Conservation (phyloP, 2,329 filamentous ascomycete genomes). For the Aspergillus ibericus region DNA sequence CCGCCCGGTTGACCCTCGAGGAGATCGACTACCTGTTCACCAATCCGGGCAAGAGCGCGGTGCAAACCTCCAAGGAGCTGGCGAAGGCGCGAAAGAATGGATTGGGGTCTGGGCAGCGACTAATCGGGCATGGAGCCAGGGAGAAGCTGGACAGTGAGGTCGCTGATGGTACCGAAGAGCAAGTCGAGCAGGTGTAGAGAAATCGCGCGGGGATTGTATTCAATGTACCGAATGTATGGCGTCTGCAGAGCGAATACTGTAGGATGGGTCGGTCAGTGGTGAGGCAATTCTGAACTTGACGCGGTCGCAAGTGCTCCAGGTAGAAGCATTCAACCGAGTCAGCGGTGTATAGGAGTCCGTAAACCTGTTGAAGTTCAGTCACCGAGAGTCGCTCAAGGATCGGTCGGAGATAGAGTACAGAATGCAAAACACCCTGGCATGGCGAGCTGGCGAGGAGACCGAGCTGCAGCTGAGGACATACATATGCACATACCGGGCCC, state of each 20-base stretch:
- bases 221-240: background rate
- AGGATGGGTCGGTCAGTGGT: background rate
- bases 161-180: conserved; percentile 11
- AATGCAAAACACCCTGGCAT: background rate
- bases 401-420: background rate
- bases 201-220: background rate
- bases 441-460: background rate
- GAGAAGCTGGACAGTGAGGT: conserved; percentile 1
- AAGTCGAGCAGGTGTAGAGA: conserved; percentile 18
- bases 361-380: no score
- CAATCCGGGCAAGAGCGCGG: conserved; percentile 15
- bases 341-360: no score
- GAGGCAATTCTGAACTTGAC: background rate
- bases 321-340: background rate
- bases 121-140: conserved; percentile 5
- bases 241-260: no score
- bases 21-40: conserved; percentile 47
- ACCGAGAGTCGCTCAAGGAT: no score
- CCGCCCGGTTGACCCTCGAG: conserved; percentile 43
- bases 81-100: conserved; percentile 18
- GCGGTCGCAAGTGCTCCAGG: background rate
- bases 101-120: background rate
- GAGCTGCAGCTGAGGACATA: background rate
- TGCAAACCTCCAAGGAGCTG: conserved; percentile 20
- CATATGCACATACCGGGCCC: background rate